Evolutionary conservation across 2,329 filamentous ascomycete genomes (phyloP).

Genomic region (Ophiostoma ulmi): DNA sequence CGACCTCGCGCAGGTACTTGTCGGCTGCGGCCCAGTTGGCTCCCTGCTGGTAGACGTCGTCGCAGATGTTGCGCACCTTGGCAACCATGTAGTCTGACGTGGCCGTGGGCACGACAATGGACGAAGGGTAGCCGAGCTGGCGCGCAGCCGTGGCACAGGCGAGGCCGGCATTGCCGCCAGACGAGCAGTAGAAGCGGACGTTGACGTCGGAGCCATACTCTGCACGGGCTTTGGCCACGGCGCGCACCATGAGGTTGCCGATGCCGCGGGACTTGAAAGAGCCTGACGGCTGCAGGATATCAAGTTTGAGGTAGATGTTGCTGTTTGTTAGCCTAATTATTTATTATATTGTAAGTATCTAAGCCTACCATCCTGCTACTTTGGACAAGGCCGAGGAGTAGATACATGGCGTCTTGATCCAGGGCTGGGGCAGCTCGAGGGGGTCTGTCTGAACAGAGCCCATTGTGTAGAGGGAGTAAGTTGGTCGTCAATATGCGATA

Average conservation of each 20-base stretch:
- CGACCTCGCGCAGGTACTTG: constrained; percentile 51
- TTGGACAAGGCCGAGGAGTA: constrained; percentile 60
- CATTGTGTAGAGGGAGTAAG: constrained; percentile 13
- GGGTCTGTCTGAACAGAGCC: constrained; percentile 19
- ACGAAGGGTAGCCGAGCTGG: constrained; percentile 56
- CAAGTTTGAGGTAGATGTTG: constrained; percentile 76
- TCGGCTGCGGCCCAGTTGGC: constrained; percentile 66
- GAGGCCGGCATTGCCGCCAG: constrained; percentile 74
- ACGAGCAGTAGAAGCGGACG: constrained; percentile 67
- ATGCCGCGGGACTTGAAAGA: constrained; percentile 80
- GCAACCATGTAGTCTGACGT: constrained; percentile 63
- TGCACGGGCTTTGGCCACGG: constrained; percentile 32
- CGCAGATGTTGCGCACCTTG: constrained; percentile 61
- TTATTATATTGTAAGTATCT: neutral
- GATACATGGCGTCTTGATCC: constrained; percentile 64
- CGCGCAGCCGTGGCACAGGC: constrained; percentile 69
- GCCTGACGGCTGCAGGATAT: constrained; percentile 73
- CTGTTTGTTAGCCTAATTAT: constrained; percentile 34
- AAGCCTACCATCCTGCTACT: constrained; percentile 57
- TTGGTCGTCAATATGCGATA: neutral
- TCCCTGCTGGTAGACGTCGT: constrained; percentile 57
- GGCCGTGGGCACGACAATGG: constrained; percentile 64
- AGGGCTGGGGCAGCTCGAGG: constrained; percentile 41
- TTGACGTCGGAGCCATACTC: constrained; percentile 32
- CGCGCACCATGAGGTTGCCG: constrained; percentile 61